Conservation (phyloP, 768 basidiomycete species). For the Sistotremastrum suecicum region DNA sequence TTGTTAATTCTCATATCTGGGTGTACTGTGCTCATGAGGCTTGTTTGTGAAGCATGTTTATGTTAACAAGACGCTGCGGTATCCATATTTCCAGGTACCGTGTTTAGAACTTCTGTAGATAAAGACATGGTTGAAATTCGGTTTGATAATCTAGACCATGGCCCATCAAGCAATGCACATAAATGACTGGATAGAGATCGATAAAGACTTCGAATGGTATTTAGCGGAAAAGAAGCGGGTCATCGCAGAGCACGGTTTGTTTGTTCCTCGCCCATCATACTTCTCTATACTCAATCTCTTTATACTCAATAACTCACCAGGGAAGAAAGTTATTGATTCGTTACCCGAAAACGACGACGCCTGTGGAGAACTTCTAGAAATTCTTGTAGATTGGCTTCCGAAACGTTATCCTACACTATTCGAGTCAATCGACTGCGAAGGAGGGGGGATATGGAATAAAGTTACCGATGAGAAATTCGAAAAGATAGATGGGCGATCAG, state of each 20-base stretch:
- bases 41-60: constrained; percentile 3
- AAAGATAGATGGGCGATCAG: constrained; percentile 5
- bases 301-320: constrained; percentile 5
- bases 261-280: neutral
- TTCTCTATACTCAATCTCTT: neutral
- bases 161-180: constrained; percentile 23
- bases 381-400: constrained; percentile 42
- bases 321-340: constrained; percentile 27
- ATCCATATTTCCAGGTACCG: constrained; percentile 12
- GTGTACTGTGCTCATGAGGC: too few species aligned
- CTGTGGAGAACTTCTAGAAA: constrained; percentile 38
- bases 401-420: constrained; percentile 44
- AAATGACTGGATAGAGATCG: constrained; percentile 25
- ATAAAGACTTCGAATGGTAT: constrained; percentile 20
- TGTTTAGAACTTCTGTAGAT: neutral
- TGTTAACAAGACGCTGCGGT: constrained; percentile 10
- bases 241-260: constrained; percentile 15
- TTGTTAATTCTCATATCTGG: too few species aligned
- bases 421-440: constrained; percentile 8
- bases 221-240: constrained; percentile 18
- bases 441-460: constrained; percentile 16
- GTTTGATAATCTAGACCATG: constrained; percentile 11
- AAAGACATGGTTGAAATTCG: neutral
- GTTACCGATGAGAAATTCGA: constrained; percentile 13
- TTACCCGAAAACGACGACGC: constrained; percentile 35